phyloP scores from a whole-genome alignment of 805 yeast genomes.

The Schizosaccharomyces lindneri region DNA sequence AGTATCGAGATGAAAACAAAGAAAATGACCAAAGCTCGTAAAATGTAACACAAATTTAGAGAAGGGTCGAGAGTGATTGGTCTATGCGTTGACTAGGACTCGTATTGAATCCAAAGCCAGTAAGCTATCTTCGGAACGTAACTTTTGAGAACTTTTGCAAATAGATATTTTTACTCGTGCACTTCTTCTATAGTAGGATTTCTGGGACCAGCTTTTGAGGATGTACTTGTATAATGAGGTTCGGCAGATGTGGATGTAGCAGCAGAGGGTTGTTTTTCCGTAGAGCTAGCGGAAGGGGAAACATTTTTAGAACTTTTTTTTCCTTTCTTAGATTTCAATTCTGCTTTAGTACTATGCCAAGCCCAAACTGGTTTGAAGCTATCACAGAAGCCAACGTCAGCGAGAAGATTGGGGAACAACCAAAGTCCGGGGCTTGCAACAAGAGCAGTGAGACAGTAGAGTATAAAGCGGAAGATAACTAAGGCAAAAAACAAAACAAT shows the following conservation, averaged over 20 bases:
- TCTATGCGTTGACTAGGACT: too few species aligned
- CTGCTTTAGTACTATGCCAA: constrained; percentile 4
- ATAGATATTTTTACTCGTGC: not conserved
- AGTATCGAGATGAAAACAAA: too few species aligned
- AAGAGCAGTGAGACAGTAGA: constrained; percentile 36
- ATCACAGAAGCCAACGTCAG: constrained; percentile 79
- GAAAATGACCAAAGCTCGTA: too few species aligned
- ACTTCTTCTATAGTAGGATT: not conserved
- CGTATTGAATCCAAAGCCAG: too few species aligned
- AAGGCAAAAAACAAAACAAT: constrained; percentile 49
- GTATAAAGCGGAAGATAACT: constrained; percentile 54
- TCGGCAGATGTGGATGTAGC: too few species aligned
- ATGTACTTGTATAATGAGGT: too few species aligned
- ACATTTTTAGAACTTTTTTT: not conserved
- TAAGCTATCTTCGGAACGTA: too few species aligned
- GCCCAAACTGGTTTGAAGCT: constrained; percentile 47
- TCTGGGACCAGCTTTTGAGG: not conserved
- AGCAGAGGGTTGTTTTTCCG: not conserved
- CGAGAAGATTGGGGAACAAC: constrained; percentile 89
- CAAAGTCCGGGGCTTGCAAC: constrained; percentile 56
- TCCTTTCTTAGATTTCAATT: constrained; percentile 1
- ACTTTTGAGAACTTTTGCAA: not conserved
- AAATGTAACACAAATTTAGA: too few species aligned
- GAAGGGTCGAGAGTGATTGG: too few species aligned
- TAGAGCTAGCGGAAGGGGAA: not conserved